phyloP scores from a whole-genome alignment of 805 yeast species.

The Saccharomyces paradoxus region DNA sequence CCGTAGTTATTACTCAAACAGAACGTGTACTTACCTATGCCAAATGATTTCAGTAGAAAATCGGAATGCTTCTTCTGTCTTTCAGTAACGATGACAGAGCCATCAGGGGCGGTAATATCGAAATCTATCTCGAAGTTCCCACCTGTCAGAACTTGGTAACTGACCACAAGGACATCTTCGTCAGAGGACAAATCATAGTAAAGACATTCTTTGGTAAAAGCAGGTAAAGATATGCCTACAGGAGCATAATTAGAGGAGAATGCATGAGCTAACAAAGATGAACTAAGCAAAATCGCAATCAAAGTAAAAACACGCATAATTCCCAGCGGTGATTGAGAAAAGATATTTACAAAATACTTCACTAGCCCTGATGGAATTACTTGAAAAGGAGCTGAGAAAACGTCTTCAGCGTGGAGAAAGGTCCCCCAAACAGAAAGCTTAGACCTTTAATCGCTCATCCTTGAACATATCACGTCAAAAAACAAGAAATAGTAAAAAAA shows the following conservation, averaged over 20 bases:
- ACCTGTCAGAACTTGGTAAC: slow-evolving; percentile 47
- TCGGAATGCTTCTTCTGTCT: slow-evolving; percentile 54
- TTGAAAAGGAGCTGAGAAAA: not conserved
- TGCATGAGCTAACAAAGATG: not conserved
- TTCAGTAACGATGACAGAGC: slow-evolving; percentile 38
- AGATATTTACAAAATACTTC: not conserved
- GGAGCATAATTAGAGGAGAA: slow-evolving; percentile 23
- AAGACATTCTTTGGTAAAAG: slow-evolving; percentile 37
- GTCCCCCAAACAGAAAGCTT: not conserved
- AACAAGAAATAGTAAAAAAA: not conserved
- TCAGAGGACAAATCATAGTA: slow-evolving; percentile 30
- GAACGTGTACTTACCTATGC: slow-evolving; percentile 51
- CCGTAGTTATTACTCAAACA: slow-evolving; percentile 56
- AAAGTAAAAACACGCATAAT: not conserved
- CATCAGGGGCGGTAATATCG: slow-evolving; percentile 45
- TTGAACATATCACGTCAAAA: not conserved
- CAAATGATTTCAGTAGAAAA: slow-evolving; percentile 44
- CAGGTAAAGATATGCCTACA: slow-evolving; percentile 27
- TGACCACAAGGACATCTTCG: slow-evolving; percentile 30
- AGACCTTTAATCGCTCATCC: not conserved
- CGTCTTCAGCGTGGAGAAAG: not conserved
- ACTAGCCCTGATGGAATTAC: not conserved
- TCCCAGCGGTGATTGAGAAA: not conserved
- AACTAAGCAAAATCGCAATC: not conserved
- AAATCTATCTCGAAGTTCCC: slow-evolving; percentile 59